phyloP scores from a whole-genome alignment of 768 basidiomycete genomes.

The Nidularia sp. region DNA sequence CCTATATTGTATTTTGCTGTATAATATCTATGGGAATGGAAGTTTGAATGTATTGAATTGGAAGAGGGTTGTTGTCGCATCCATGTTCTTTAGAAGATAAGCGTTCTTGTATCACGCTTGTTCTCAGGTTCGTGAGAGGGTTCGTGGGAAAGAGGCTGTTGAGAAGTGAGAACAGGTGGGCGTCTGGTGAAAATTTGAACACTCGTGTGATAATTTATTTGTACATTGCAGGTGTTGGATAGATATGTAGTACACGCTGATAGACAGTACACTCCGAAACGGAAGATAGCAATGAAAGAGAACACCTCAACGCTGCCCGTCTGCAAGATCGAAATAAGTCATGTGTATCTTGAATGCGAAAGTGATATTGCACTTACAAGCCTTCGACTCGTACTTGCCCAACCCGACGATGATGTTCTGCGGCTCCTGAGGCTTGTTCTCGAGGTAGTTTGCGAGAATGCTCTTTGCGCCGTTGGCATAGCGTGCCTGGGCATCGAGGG shows the following conservation, averaged over 20 bases:
- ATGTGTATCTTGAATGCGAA: no score
- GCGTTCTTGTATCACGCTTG: no score
- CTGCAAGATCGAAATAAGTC: constrained; percentile 16
- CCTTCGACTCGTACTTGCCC: constrained; percentile 40
- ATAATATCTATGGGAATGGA: constrained; percentile 2
- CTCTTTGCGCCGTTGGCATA: constrained; percentile 72
- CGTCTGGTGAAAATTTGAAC: no score
- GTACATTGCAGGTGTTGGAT: neutral
- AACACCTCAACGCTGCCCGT: constrained; percentile 44
- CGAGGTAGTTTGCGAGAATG: constrained; percentile 72
- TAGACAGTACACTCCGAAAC: neutral
- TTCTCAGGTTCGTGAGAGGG: no score
- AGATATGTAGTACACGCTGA: neutral
- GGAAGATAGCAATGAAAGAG: neutral
- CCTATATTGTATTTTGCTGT: constrained; percentile 1
- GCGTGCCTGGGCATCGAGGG: constrained; percentile 83
- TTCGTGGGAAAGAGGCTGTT: no score
- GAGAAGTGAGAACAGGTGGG: no score
- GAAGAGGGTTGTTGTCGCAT: neutral
- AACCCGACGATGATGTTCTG: constrained; percentile 79
- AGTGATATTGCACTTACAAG: constrained; percentile 27
- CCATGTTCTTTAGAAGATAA: no score
- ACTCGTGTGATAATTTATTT: no score
- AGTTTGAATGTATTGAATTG: neutral
- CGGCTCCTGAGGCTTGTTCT: constrained; percentile 61